These are phyloP conservation scores for Penicillium sp. DNA, from an alignment of 2,329 filamentous ascomycete genomes.

Conservation along the genomic window DNA sequence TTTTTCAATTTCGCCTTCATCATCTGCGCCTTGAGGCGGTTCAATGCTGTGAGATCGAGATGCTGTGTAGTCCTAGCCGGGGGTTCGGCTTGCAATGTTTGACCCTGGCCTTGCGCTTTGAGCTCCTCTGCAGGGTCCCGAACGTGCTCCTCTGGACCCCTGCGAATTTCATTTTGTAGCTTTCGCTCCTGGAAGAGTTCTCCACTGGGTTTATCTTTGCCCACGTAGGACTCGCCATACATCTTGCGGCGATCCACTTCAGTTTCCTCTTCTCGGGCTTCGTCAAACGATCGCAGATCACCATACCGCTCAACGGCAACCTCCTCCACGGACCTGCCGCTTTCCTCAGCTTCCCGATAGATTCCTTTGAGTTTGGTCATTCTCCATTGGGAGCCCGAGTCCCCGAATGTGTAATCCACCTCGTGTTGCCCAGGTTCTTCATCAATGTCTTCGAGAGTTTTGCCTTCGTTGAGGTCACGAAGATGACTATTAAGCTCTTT, in stretches of 20 bases:
- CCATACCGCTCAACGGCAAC: conserved; percentile 79
- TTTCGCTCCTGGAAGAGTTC: conserved; percentile 76
- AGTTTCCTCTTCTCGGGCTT: conserved; percentile 85
- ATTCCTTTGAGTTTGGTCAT: conserved; percentile 91
- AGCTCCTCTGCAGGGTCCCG: conserved; percentile 35
- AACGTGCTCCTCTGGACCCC: conserved; percentile 26
- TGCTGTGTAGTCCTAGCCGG: conserved; percentile 46
- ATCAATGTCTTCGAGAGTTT: conserved; percentile 49
- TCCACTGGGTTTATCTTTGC: conserved; percentile 80
- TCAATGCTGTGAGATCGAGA: conserved; percentile 73
- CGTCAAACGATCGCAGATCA: conserved; percentile 76
- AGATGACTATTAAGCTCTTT: conserved; percentile 75
- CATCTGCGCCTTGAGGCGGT: conserved; percentile 84
- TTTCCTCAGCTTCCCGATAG: conserved; percentile 71
- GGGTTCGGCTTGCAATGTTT: conserved; percentile 52
- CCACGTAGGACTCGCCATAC: conserved; percentile 79
- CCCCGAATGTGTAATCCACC: conserved; percentile 79
- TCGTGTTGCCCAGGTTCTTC: conserved; percentile 54
- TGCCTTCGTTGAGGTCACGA: conserved; percentile 55
- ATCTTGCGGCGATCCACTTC: conserved; percentile 76
- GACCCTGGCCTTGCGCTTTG: conserved; percentile 47
- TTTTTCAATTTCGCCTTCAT: conserved; percentile 90
- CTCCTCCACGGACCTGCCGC: conserved; percentile 67
- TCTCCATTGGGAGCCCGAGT: conserved; percentile 84
- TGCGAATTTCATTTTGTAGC: conserved; percentile 50